These are phyloP conservation scores for Lentinula sp. DNA, from an alignment of 768 basidiomycete species.

Conservation along the genomic window DNA sequence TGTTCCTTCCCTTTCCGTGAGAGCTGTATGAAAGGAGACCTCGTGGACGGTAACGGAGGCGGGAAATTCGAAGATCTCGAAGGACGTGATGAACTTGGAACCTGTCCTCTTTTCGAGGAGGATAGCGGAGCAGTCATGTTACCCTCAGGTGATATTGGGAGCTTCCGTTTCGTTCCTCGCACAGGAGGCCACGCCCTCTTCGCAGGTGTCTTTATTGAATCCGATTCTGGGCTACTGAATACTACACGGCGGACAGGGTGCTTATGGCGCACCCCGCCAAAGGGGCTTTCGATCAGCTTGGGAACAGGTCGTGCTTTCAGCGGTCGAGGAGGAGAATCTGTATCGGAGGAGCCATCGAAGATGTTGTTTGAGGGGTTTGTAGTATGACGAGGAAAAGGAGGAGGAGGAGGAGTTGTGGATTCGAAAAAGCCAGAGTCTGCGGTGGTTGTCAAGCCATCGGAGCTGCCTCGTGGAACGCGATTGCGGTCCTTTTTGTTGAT, in stretches of 20 bases:
- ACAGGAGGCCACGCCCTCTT: background rate
- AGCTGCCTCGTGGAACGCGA: background rate
- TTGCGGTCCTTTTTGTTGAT: background rate
- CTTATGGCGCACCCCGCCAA: background rate
- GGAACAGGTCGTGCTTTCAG: background rate
- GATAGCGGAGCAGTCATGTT: background rate
- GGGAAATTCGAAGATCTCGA: background rate
- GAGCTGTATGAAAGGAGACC: background rate
- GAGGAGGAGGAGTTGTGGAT: background rate
- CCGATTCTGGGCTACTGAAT: background rate
- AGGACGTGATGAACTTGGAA: background rate
- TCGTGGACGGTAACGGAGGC: background rate
- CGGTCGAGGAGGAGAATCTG: background rate
- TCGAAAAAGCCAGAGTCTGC: background rate
- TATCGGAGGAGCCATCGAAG: background rate
- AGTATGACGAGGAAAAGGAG: background rate
- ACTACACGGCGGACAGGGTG: background rate
- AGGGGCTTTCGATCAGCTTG: background rate
- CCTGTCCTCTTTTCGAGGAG: too few relatives aligned
- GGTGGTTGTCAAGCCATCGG: background rate
- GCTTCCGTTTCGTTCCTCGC: background rate
- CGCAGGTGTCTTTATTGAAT: background rate
- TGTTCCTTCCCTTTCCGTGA: background rate
- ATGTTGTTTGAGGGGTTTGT: background rate
- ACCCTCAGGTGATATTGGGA: background rate